Evolutionary conservation across 208 protist species (phyloP).

Genomic region (Porcisia hertigi): DNA sequence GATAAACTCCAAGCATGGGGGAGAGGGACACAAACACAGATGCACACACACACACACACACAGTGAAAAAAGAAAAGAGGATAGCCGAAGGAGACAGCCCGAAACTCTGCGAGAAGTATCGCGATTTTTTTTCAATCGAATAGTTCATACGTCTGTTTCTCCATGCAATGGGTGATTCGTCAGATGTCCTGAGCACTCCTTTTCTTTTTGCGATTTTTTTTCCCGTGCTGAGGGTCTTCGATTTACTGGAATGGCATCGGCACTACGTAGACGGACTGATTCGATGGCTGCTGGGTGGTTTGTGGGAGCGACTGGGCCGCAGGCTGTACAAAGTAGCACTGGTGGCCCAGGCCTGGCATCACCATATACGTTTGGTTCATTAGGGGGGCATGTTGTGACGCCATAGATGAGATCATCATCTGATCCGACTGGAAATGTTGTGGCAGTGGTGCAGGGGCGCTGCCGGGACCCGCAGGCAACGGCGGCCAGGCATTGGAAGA

Average conservation of each 20-base stretch:
- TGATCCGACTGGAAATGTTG: slow-evolving; percentile 16
- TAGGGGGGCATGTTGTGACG: slow-evolving; percentile 14
- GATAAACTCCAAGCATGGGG: too few species aligned
- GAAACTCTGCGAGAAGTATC: slow-evolving; percentile 5
- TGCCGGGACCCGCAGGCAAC: background rate
- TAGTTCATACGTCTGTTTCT: too few species aligned
- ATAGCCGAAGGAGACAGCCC: background rate
- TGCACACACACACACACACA: too few species aligned
- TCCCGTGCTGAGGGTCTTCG: background rate
- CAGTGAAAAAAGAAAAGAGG: background rate
- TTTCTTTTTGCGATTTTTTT: background rate
- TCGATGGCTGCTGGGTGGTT: background rate
- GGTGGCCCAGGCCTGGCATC: slow-evolving; percentile 35
- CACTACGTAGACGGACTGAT: slow-evolving; percentile 41
- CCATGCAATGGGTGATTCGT: background rate
- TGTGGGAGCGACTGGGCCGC: background rate
- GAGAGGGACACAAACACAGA: too few species aligned
- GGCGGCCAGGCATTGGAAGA: slow-evolving; percentile 23
- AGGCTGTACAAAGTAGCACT: slow-evolving; percentile 41
- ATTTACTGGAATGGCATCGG: slow-evolving; percentile 31
- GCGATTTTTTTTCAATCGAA: too few species aligned
- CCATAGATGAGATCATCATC: slow-evolving; percentile 24
- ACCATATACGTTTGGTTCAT: slow-evolving; percentile 35
- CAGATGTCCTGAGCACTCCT: background rate
- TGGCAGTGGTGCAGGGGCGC: background rate